Evolutionary conservation across 345 rosid species (phyloP), one percentile per base, ranked within the genome.

Genomic region (Toxicodendron radicans): DNA sequence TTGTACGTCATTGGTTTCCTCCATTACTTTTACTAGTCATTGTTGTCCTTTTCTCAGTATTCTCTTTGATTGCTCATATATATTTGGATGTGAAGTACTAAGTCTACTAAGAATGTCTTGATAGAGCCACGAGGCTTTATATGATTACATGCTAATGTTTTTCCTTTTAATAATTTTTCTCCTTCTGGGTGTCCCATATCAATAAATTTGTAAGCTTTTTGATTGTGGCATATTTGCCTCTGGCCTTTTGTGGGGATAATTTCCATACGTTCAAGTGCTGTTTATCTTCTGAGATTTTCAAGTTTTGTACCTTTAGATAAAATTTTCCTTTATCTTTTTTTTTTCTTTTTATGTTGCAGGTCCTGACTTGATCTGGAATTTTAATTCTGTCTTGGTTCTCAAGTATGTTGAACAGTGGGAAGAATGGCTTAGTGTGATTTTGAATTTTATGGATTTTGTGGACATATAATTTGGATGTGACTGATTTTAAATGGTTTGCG

Each of bases 401-500:
- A 21, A 30, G 30, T 23, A 70, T 69, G 70, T 62, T 52, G 27
- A 53, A 53, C 16, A 38, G 66, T 74, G 68, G 24, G n/a, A 20
- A 72, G 62, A 48, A 68, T 52, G 67, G 64, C 49, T 74, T 69
- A 43, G 53, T 20, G 58, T 53, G 20, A 38, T 12, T 68, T 68
- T 59, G 24, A 24, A 6, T 61, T 60, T 76, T 33, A 70, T 72
- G 18, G 16, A 48, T 49, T 23, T 56, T 49, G 35, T 63, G 68
- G 45, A 68, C 45, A 30, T 16, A 73, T 56, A 62, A 75, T 62
- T 27, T 65, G 76, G 68, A 61, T 21, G 74, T 5, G 54, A 62
- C 58, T 76, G 38, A 65, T n/a, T 24, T 24, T 24, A n/a, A 38
- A 79, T 88, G 90, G 87, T 84, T 68, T 76, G 85, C 17, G 83